phyloP scores from a whole-genome alignment of 768 basidiomycete species.

The Trametes cubensis region DNA sequence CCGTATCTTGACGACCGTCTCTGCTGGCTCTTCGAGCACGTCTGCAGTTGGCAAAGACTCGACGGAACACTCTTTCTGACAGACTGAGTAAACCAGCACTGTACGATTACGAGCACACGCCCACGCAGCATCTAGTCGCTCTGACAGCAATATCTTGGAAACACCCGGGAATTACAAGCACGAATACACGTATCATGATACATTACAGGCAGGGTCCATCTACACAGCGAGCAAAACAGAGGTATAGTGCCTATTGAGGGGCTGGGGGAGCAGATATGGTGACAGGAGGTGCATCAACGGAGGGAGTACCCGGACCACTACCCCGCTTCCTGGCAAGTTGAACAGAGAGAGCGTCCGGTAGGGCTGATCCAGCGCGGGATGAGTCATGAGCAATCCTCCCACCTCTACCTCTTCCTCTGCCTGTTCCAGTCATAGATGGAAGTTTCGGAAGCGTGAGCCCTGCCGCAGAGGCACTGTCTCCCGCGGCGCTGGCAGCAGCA shows the following conservation, averaged over 20 bases:
- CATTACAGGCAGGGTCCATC: neutral
- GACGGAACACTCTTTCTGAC: constrained; percentile 81
- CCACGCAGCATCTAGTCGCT: no score
- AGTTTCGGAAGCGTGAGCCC: constrained; percentile 29
- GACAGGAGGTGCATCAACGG: constrained; percentile 10
- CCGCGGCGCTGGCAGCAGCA: constrained; percentile 19
- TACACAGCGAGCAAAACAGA: neutral
- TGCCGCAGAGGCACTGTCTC: constrained; percentile 15
- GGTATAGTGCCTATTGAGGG: constrained; percentile 2
- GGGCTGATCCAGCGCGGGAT: constrained; percentile 31
- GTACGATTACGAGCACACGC: no score
- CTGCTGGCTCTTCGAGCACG: constrained; percentile 88
- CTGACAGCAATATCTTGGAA: no score
- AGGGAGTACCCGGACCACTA: constrained; percentile 18
- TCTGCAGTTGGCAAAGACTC: constrained; percentile 84
- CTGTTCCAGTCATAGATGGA: constrained; percentile 22
- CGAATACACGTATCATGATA: neutral
- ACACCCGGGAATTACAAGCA: neutral
- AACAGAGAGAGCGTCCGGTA: constrained; percentile 28
- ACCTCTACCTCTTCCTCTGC: constrained; percentile 18
- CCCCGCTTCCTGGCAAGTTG: constrained; percentile 27
- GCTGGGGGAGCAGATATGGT: constrained; percentile 10
- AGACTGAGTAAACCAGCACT: no score
- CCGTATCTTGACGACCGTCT: constrained; percentile 78
- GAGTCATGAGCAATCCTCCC: constrained; percentile 22